Evolutionary conservation across 768 basidiomycete species (phyloP).

Genomic region (Russula ochroleuca): DNA sequence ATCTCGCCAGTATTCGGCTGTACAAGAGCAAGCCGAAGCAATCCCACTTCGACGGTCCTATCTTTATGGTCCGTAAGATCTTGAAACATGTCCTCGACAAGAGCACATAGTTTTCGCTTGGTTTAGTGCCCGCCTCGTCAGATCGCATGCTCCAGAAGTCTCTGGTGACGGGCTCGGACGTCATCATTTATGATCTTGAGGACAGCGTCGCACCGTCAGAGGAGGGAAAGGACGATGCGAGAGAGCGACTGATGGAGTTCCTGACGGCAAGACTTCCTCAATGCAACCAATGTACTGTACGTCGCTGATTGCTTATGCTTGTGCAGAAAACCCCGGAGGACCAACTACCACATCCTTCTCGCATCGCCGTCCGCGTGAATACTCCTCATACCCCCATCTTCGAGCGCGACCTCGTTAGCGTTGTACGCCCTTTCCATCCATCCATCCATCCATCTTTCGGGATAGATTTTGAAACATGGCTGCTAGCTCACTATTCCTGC

Average conservation of each 20-base stretch:
- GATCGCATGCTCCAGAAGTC: conserved; percentile 82
- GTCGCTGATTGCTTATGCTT: not conserved
- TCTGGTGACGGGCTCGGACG: conserved; percentile 56
- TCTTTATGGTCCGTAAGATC: conserved; percentile 46
- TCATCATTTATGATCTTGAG: conserved; percentile 84
- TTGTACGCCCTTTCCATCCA: no score
- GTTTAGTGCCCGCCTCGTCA: conserved; percentile 70
- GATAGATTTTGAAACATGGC: no score
- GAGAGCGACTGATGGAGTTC: conserved; percentile 52
- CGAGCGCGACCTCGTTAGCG: conserved; percentile 53
- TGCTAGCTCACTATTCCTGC: conserved; percentile 43
- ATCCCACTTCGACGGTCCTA: conserved; percentile 34
- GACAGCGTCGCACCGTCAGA: conserved; percentile 69
- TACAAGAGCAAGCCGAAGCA: not conserved
- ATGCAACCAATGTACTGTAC: not conserved
- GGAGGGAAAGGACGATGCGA: conserved; percentile 55
- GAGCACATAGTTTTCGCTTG: conserved; percentile 5
- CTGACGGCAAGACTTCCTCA: conserved; percentile 42
- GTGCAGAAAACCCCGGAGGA: conserved; percentile 24
- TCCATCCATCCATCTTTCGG: no score
- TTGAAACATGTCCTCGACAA: not conserved
- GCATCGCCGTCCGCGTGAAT: conserved; percentile 72
- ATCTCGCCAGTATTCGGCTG: conserved; percentile 1
- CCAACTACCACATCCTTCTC: conserved; percentile 42
- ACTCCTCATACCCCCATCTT: conserved; percentile 63